phyloP scores from a whole-genome alignment of 257 asterid species.

The Solanum appendiculatum region DNA sequence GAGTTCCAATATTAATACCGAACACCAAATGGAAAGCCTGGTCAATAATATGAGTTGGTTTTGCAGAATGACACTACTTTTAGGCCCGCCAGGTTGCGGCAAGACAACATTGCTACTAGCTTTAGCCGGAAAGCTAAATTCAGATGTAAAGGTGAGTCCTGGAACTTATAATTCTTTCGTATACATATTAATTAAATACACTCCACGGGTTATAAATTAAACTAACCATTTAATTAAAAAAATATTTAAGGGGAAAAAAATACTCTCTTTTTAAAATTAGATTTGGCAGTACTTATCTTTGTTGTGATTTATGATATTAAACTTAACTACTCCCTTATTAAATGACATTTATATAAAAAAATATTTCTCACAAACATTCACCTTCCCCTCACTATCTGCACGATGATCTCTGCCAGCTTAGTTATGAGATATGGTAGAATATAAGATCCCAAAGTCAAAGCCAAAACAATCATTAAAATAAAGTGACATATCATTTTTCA shows the following conservation, averaged over 20 bases:
- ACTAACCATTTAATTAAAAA: not conserved
- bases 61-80: slow-evolving; percentile 51
- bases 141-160: slow-evolving; percentile 25
- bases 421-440: not conserved
- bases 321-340: not conserved
- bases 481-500: not conserved
- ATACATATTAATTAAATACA: not conserved
- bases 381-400: not conserved
- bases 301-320: not conserved
- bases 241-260: not conserved
- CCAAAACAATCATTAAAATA: not conserved
- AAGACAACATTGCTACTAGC: slow-evolving; percentile 59
- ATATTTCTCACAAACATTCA: not conserved
- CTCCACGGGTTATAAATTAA: too few species aligned
- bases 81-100: slow-evolving; percentile 73
- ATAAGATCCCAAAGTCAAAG: not conserved
- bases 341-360: not conserved
- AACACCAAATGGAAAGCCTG: not conserved
- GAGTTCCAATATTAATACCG: too few species aligned
- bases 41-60: slow-evolving; percentile 22
- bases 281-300: not conserved
- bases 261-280: not conserved
- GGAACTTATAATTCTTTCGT: not conserved
- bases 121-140: slow-evolving; percentile 60
- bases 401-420: not conserved